phyloP scores from a whole-genome alignment of 2,329 filamentous ascomycete genomes.

The Hysterium pulicare region DNA sequence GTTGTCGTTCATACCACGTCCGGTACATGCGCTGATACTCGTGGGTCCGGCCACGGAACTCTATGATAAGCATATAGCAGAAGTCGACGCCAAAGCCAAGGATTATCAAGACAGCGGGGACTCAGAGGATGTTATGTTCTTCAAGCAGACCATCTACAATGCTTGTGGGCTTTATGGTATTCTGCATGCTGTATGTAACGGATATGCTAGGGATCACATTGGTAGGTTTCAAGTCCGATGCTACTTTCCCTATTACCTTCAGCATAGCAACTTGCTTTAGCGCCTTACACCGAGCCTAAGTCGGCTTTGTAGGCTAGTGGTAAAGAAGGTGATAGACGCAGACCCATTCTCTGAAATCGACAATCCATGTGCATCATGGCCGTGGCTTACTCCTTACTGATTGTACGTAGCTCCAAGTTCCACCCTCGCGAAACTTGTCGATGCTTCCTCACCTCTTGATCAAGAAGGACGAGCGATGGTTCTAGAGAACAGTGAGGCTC shows the following conservation, averaged over 20 bases:
- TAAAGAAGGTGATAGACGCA: no score
- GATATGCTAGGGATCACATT: slow-evolving; percentile 63
- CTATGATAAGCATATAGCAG: slow-evolving; percentile 70
- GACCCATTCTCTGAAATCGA: no score
- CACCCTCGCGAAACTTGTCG: slow-evolving; percentile 13
- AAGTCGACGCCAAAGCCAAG: slow-evolving; percentile 61
- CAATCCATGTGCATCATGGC: no score
- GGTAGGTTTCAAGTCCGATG: slow-evolving; percentile 32
- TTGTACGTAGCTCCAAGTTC: slow-evolving; percentile 10
- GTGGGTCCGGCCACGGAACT: slow-evolving; percentile 77
- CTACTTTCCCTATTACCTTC: neutral
- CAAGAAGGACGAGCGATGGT: slow-evolving; percentile 13
- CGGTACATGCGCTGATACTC: slow-evolving; percentile 80
- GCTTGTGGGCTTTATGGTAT: slow-evolving; percentile 89
- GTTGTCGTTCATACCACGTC: slow-evolving; percentile 78
- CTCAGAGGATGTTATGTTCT: slow-evolving; percentile 76
- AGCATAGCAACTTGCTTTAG: neutral
- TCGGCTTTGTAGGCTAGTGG: no score
- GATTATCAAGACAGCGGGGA: slow-evolving; percentile 64
- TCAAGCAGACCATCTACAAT: slow-evolving; percentile 89
- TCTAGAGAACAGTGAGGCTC: slow-evolving; percentile 19
- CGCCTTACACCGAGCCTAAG: no score
- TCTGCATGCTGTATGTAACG: slow-evolving; percentile 78
- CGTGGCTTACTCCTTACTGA: no score
- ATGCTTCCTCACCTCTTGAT: slow-evolving; percentile 7